phyloP scores from a whole-genome alignment of 768 basidiomycete species.

The Trametes villosa region DNA sequence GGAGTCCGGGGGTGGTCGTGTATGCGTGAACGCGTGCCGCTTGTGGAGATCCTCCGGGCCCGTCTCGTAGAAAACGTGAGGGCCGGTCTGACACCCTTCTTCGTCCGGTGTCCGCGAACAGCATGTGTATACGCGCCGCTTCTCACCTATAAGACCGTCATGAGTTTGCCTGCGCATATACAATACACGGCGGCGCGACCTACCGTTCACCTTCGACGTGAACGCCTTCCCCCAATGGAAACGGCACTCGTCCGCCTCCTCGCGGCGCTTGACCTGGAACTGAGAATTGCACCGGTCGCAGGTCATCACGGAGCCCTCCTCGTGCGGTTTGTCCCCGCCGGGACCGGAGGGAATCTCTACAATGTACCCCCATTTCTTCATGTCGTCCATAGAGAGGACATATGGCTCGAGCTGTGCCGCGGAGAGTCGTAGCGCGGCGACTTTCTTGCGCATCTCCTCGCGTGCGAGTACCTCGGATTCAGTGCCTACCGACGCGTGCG shows the following conservation, averaged over 20 bases:
- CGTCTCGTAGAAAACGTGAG: conserved; percentile 90
- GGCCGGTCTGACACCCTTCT: conserved; percentile 76
- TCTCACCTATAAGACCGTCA: conserved; percentile 56
- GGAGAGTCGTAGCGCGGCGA: conserved; percentile 58
- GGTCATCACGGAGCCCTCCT: conserved; percentile 60
- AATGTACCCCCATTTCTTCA: conserved; percentile 74
- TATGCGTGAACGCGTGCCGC: conserved; percentile 72
- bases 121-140: conserved; percentile 72
- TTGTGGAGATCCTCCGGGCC: conserved; percentile 67
- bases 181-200: conserved; percentile 25
- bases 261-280: conserved; percentile 66
- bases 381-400: conserved; percentile 58
- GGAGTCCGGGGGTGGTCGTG: conserved; percentile 30
- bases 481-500: conserved; percentile 80
- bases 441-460: conserved; percentile 54
- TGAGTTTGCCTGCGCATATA: background rate
- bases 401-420: conserved; percentile 57
- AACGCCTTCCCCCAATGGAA: conserved; percentile 85
- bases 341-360: conserved; percentile 64
- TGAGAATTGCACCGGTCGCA: conserved; percentile 82
- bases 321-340: conserved; percentile 67
- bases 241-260: conserved; percentile 65
- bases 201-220: conserved; percentile 68
- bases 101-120: conserved; percentile 67
- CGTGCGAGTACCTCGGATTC: conserved; percentile 64